Evolutionary conservation across 768 basidiomycete species (phyloP).

Genomic region (Tulasnella calospora): DNA sequence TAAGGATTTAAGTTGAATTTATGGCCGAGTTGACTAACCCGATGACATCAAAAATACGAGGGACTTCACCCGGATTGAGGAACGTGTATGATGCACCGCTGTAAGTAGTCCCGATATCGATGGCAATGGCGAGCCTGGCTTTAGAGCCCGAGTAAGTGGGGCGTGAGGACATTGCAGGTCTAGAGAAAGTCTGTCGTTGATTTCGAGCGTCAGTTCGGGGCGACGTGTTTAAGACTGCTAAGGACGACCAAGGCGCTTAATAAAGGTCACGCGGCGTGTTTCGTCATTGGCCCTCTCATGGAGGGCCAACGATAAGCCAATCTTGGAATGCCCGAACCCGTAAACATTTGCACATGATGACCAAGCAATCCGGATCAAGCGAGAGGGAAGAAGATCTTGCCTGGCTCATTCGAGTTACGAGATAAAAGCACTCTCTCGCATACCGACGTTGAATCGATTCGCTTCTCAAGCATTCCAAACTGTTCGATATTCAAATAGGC

Average conservation of each 20-base stretch:
- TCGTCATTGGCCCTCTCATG: neutral
- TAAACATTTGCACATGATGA: neutral
- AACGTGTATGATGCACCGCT: conserved; percentile 23
- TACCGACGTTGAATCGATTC: too few species aligned
- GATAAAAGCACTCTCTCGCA: too few species aligned
- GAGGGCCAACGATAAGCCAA: neutral
- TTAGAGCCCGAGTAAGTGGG: neutral
- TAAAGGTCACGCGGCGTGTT: neutral
- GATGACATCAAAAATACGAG: conserved; percentile 10
- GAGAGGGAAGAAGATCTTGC: too few species aligned
- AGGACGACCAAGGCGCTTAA: neutral
- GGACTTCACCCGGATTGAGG: conserved; percentile 10
- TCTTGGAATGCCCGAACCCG: neutral
- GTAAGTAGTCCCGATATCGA: conserved; percentile 24
- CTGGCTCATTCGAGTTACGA: too few species aligned
- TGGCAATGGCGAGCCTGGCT: conserved; percentile 22
- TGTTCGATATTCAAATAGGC: too few species aligned
- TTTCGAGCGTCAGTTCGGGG: too few species aligned
- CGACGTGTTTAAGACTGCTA: neutral
- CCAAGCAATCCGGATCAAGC: too few species aligned
- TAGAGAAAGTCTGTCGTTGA: neutral
- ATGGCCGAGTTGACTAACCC: neutral
- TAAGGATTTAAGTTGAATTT: neutral
- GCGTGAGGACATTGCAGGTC: neutral
- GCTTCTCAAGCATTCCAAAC: too few species aligned